Evolutionary conservation across 768 basidiomycete genomes (phyloP).

Genomic region (Leccinum incarnatum): DNA sequence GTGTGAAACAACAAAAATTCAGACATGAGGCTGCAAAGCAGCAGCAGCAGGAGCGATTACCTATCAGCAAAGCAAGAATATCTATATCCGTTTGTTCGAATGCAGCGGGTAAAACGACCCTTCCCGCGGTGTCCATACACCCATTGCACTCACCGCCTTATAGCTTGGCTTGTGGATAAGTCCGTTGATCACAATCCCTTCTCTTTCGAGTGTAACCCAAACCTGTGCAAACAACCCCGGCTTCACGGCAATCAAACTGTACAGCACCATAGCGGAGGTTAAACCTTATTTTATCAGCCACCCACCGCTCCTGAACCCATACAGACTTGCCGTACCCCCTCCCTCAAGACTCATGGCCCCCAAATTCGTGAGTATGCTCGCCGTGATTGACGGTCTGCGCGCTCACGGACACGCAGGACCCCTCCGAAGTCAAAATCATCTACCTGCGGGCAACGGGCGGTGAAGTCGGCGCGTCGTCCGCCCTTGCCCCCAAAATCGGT

Average conservation of each 20-base stretch:
- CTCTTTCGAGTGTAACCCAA: slow-evolving; percentile 22
- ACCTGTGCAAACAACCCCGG: slow-evolving; percentile 36
- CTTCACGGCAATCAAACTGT: slow-evolving; percentile 39
- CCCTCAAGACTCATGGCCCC: slow-evolving; percentile 59
- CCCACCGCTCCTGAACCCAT: slow-evolving; percentile 6
- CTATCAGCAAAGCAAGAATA: slow-evolving; percentile 83
- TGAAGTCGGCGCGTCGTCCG: slow-evolving; percentile 98
- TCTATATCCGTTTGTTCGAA: slow-evolving; percentile 87
- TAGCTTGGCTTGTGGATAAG: slow-evolving; percentile 25
- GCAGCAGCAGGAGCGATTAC: slow-evolving; percentile 43
- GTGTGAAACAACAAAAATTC: slow-evolving; percentile 12
- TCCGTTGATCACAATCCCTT: too few species aligned
- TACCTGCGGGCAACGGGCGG: slow-evolving; percentile 98
- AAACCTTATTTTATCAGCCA: slow-evolving; percentile 50
- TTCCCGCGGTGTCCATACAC: slow-evolving; percentile 70
- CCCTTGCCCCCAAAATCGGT: slow-evolving; percentile 99
- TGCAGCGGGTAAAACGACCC: slow-evolving; percentile 75
- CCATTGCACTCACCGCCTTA: slow-evolving; percentile 60
- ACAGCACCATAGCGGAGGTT: slow-evolving; percentile 52
- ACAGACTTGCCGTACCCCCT: slow-evolving; percentile 1
- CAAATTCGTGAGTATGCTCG: slow-evolving; percentile 57
- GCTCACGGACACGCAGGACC: slow-evolving; percentile 63
- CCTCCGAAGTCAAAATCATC: slow-evolving; percentile 98
- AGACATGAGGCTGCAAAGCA: slow-evolving; percentile 17
- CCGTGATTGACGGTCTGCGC: background rate